A percentile compares a stretch with the other conserved stretches of the same genome.
phyloP scores from a whole-genome alignment of 2,329 filamentous ascomycete genomes.

The Diaporthe vexans region DNA sequence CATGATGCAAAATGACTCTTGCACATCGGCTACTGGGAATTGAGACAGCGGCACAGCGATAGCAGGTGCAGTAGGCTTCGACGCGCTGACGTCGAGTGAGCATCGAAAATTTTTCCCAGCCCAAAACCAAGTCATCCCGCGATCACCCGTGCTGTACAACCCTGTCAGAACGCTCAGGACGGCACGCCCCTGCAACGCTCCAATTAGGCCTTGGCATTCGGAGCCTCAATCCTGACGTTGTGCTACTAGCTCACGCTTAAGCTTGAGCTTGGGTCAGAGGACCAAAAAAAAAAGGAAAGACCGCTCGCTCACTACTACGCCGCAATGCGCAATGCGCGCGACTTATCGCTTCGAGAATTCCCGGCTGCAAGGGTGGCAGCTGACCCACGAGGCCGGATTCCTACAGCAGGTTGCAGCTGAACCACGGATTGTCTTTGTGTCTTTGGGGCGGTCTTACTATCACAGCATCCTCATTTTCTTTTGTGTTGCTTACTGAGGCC shows the following conservation, averaged over 20 bases:
- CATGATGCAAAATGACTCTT: slow-evolving; percentile 1
- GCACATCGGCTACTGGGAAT: neutral
- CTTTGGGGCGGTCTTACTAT: neutral
- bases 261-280: neutral
- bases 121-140: slow-evolving; percentile 32
- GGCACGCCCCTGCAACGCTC: slow-evolving; percentile 9
- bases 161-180: slow-evolving; percentile 11
- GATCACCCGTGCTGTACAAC: slow-evolving; percentile 34
- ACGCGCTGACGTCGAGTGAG: neutral
- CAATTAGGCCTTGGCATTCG: slow-evolving; percentile 20
- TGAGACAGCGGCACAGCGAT: neutral
- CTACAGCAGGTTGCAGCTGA: neutral
- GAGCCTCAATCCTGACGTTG: slow-evolving; percentile 40
- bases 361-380: slow-evolving; percentile 26
- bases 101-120: slow-evolving; percentile 35
- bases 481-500: neutral
- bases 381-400: slow-evolving; percentile 3
- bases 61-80: neutral
- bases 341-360: slow-evolving; percentile 14
- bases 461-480: neutral
- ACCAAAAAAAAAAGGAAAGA: neutral
- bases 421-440: neutral
- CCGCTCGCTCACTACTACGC: neutral
- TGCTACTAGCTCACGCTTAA: neutral
- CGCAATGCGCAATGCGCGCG: slow-evolving; percentile 18